Percentiles rank a stretch among this genome's conserved stretches.
Conservation (phyloP, 176 grass and related monocot species). For the Bolboschoenus planiculmis region DNA sequence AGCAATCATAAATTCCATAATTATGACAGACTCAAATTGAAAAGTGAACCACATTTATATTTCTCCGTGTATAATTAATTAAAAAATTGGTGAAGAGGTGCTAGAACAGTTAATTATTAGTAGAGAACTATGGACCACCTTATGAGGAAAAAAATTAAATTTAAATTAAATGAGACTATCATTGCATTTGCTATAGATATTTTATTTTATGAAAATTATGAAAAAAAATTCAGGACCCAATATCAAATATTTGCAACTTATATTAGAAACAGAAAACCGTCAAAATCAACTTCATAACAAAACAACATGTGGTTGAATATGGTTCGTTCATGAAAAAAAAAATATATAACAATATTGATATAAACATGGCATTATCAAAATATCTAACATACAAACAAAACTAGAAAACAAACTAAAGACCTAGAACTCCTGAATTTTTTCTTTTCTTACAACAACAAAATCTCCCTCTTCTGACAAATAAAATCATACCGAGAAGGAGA, state of each 20-base stretch:
- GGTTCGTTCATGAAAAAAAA: neutral
- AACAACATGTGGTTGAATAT: neutral
- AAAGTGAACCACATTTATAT: neutral
- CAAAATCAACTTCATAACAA: neutral
- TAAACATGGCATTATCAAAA: conserved; percentile 5
- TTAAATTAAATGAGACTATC: neutral
- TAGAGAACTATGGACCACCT: neutral
- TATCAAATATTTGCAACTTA: neutral
- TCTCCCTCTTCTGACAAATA: conserved; percentile 16
- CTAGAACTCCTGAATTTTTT: neutral
- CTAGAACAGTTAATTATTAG: neutral
- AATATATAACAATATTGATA: neutral
- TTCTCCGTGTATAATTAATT: neutral
- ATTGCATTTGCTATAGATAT: neutral
- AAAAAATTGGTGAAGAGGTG: neutral
- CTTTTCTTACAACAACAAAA: conserved; percentile 12
- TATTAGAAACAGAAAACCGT: neutral
- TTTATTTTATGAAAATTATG: neutral
- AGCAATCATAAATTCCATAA: neutral
- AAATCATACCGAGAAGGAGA: conserved; percentile 21
- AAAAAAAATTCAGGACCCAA: neutral
- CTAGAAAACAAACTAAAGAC: neutral
- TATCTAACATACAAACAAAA: conserved; percentile 21
- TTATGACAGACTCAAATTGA: neutral
- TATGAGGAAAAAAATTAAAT: neutral